phyloP scores from a whole-genome alignment of 495 filamentous ascomycete genomes.

The Durotheca rogersii region DNA sequence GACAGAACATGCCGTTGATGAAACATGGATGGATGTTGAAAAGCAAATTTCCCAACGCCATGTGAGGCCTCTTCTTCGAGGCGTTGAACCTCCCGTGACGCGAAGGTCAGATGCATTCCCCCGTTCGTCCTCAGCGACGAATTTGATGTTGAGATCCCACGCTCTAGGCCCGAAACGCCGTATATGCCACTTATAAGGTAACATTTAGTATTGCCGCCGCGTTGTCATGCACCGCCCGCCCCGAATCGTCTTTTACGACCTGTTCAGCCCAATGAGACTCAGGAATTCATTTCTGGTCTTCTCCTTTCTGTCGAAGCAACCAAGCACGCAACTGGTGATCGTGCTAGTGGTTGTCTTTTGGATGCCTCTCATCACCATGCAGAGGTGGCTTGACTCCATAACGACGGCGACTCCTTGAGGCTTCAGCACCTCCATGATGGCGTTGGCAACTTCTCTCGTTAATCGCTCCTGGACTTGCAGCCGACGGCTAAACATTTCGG shows the following conservation, averaged over 20 bases:
- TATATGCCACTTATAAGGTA: slow-evolving; percentile 7
- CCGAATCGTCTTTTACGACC: slow-evolving; percentile 38
- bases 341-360: slow-evolving; percentile 85
- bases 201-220: background rate
- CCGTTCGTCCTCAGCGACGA: slow-evolving; percentile 18
- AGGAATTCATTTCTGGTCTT: slow-evolving; percentile 95
- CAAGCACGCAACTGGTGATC: slow-evolving; percentile 94
- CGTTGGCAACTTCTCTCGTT: slow-evolving; percentile 94
- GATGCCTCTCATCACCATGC: slow-evolving; percentile 96
- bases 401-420: slow-evolving; percentile 96
- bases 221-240: background rate
- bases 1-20: slow-evolving; percentile 20
- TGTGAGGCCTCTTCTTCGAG: slow-evolving; percentile 3
- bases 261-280: slow-evolving; percentile 68
- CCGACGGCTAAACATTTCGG: slow-evolving; percentile 92
- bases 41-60: slow-evolving; percentile 12
- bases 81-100: slow-evolving; percentile 22
- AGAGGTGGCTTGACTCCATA: slow-evolving; percentile 96
- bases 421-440: slow-evolving; percentile 86
- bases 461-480: slow-evolving; percentile 94
- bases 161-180: slow-evolving; percentile 24
- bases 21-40: slow-evolving; percentile 24
- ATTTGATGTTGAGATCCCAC: slow-evolving; percentile 38
- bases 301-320: slow-evolving; percentile 86
- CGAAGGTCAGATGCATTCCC: slow-evolving; percentile 13